A percentile compares a stretch with the other conserved stretches of the same genome.
Evolutionary conservation across 371 early-diverging fungal species (phyloP).

Genomic region (Nematocida major): DNA sequence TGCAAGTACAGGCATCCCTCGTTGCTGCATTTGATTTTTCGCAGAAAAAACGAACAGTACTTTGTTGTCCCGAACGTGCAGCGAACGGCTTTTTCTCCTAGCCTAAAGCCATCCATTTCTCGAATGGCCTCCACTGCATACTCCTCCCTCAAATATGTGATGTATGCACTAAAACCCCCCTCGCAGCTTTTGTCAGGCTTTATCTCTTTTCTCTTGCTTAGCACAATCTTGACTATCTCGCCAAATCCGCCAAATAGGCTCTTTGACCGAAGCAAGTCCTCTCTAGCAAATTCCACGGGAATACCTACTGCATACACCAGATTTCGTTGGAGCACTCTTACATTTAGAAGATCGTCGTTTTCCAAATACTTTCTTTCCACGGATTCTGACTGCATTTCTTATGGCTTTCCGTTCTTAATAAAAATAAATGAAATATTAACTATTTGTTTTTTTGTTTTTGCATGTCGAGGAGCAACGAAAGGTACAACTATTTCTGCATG

Average conservation of each 20-base stretch:
- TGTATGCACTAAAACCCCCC: constrained; percentile 62
- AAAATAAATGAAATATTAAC: constrained; percentile 19
- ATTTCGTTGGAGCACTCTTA: constrained; percentile 65
- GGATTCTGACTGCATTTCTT: constrained; percentile 24
- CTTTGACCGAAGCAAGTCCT: constrained; percentile 57
- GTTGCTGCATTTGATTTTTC: constrained; percentile 63
- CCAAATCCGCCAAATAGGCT: constrained; percentile 66
- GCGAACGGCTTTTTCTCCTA: constrained; percentile 60
- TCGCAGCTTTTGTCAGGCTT: background rate
- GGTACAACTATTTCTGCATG: constrained; percentile 57
- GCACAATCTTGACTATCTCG: constrained; percentile 63
- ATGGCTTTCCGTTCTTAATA: constrained; percentile 27
- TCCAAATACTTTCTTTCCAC: constrained; percentile 4
- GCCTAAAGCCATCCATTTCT: constrained; percentile 63
- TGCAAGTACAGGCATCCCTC: constrained; percentile 66
- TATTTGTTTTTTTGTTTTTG: constrained; percentile 42
- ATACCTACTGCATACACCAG: constrained; percentile 65
- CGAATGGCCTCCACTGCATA: constrained; percentile 62
- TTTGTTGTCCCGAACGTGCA: constrained; percentile 66
- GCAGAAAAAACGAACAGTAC: constrained; percentile 65
- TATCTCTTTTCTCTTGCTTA: constrained; percentile 56
- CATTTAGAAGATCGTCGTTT: constrained; percentile 42
- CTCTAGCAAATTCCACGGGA: constrained; percentile 63
- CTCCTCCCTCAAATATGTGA: constrained; percentile 59
- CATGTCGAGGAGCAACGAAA: constrained; percentile 53